A percentile compares a stretch with the other conserved stretches of the same genome.
Evolutionary conservation across 768 basidiomycete species (phyloP).

Genomic region (Pleurotus sapidus): DNA sequence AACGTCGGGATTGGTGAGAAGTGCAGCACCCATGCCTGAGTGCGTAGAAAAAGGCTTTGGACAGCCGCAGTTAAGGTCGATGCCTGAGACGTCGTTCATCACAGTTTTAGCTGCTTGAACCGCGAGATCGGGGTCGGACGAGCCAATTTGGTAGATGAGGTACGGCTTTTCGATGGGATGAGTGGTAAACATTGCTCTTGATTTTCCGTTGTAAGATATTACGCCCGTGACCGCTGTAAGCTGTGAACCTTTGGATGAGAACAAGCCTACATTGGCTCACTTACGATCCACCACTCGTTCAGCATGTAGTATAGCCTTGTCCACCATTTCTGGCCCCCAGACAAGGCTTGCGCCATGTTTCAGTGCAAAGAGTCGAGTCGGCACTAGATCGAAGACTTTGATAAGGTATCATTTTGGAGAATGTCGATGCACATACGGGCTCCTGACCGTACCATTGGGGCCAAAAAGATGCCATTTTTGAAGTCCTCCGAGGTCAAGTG

Average conservation of each 20-base stretch:
- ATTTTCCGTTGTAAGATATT: conserved; percentile 81
- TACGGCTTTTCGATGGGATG: conserved; percentile 95
- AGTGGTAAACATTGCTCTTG: conserved; percentile 83
- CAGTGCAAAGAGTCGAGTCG: conserved; percentile 80
- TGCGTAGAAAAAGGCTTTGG: conserved; percentile 95
- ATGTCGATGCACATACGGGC: conserved; percentile 52
- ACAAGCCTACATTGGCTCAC: conserved; percentile 24
- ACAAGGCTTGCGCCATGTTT: conserved; percentile 93
- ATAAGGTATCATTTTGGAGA: conserved; percentile 14
- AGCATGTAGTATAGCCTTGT: conserved; percentile 90
- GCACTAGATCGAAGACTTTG: conserved; percentile 47
- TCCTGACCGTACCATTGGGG: conserved; percentile 97
- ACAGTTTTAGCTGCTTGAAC: conserved; percentile 89
- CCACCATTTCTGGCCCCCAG: conserved; percentile 96
- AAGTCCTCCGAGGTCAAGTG: conserved; percentile 73
- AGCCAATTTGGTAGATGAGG: conserved; percentile 94
- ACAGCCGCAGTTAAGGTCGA: conserved; percentile 98
- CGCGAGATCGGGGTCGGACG: conserved; percentile 84
- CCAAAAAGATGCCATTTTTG: conserved; percentile 88
- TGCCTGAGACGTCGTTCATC: conserved; percentile 83
- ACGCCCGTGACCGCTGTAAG: conserved; percentile 76
- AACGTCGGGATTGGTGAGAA: conserved; percentile 88
- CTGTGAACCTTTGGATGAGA: background rate
- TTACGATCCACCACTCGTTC: conserved; percentile 83
- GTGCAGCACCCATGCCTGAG: conserved; percentile 94